Base-by-base conservation (phyloP, 257 asterid species). In the Euphrasia confusa region DNA sequence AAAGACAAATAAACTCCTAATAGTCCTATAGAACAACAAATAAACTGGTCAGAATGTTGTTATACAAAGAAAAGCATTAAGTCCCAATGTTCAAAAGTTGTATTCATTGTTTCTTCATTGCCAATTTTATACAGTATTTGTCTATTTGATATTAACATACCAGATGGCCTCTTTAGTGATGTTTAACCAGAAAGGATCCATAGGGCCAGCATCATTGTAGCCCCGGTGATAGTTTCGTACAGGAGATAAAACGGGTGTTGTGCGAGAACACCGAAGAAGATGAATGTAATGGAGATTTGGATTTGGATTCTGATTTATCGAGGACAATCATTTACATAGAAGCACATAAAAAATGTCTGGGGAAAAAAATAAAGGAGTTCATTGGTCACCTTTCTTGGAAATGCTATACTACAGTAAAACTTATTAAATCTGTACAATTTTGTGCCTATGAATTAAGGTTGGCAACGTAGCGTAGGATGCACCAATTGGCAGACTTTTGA, bases 171-270 rank as follows among this genome's bases (percentile, higher is more conserved):
- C 78, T 72, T 72, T 74, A 11, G 65, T 70, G 68, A 33, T 44
- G 58, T 62, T 70, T 52, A 77, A 65, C 92, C 83, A 77, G 71
- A 74, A 84, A 21, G 94, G 85, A 66, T 82, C 84, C 7, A 58
- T 64, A 33, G 49, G 60, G 30, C 71, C 73, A n/a, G 72, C 86
- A 32, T 75, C 76, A 47, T 69, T 71, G 76, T 68, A 57, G 64
- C 72, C 72, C 45, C 76, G 74, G 69, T 80, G 84, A 72, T 78
- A 66, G 71, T 79, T 77, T 75, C 79, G 72, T 62, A 83, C 86
- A 12, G 72, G 82, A 54, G 74, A 72, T 58, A 58, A 60, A 44
- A 68, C 21, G 62, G 63, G 75, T 60, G 67, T 69, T 28, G 70
- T 13, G 63, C 70, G 68, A 58, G 66, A 61, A 65, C 55, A 58